Evolutionary conservation across 1,139 yeast genomes (phyloP).

Genomic region (Arxiozyma slooffiae): DNA sequence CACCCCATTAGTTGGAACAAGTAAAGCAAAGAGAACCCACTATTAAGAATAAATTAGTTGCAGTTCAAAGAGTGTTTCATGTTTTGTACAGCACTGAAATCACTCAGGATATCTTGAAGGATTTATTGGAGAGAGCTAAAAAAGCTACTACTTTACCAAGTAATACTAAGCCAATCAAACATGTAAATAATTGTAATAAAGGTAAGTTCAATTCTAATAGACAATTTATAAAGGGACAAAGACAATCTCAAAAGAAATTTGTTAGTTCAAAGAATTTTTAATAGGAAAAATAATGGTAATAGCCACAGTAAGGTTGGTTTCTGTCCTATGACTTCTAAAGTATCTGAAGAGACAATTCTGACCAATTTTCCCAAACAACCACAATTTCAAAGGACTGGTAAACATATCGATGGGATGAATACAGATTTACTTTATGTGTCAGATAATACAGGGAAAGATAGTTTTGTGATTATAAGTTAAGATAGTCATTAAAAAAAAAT

Average conservation of each 20-base stretch:
- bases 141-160: conserved; percentile 14
- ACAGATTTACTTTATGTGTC: conserved; percentile 1
- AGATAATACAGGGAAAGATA: neutral
- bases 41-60: neutral
- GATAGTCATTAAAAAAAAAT: too few relatives aligned
- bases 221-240: neutral
- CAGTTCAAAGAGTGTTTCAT: conserved; percentile 3
- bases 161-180: neutral
- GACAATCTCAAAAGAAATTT: neutral
- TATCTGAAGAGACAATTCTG: neutral
- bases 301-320: neutral
- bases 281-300: neutral
- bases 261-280: neutral
- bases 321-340: conserved; percentile 3
- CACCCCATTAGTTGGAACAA: too few relatives aligned
- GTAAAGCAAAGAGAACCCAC: neutral
- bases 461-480: too few relatives aligned
- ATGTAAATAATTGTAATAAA: neutral
- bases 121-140: conserved; percentile 18
- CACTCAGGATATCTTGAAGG: conserved; percentile 20
- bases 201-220: neutral
- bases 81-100: conserved; percentile 16
- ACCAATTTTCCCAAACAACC: conserved; percentile 1
- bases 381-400: neutral
- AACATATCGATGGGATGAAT: neutral